Percentiles rank a stretch among this genome's conserved stretches.
Conservation (phyloP, 306 rosid species). For the Trifolium subterraneum region DNA sequence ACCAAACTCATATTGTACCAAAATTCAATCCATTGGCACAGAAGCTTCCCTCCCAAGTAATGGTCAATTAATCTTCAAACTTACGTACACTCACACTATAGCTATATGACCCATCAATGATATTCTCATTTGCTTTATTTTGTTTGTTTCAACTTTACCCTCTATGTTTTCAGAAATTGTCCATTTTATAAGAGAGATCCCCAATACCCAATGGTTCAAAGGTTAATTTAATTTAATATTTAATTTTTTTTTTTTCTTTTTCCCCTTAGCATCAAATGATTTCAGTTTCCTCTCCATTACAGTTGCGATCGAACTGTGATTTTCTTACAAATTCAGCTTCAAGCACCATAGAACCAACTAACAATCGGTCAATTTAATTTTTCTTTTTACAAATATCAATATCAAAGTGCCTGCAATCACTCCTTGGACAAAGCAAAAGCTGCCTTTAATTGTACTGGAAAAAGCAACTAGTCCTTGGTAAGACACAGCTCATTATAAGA, state of each 20-base stretch:
- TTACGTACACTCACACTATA: background rate
- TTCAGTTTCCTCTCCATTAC: no score
- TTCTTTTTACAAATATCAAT: background rate
- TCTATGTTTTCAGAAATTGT: background rate
- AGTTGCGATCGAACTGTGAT: no score
- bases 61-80: background rate
- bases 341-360: no score
- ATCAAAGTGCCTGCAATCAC: slow-evolving; percentile 45
- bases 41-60: slow-evolving; percentile 49
- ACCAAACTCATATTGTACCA: slow-evolving; percentile 1
- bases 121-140: slow-evolving; percentile 13
- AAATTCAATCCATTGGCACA: background rate
- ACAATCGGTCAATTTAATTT: no score
- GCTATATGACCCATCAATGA: background rate
- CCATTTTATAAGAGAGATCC: background rate
- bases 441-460: slow-evolving; percentile 23
- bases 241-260: no score
- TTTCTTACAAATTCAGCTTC: no score
- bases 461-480: slow-evolving; percentile 32
- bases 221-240: background rate
- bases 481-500: background rate
- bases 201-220: background rate
- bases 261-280: no score
- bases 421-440: slow-evolving; percentile 52
- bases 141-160: slow-evolving; percentile 1